These are phyloP conservation scores for Somion occarium DNA, from an alignment of 1,284 basidiomycete species.

Conservation along the genomic window DNA sequence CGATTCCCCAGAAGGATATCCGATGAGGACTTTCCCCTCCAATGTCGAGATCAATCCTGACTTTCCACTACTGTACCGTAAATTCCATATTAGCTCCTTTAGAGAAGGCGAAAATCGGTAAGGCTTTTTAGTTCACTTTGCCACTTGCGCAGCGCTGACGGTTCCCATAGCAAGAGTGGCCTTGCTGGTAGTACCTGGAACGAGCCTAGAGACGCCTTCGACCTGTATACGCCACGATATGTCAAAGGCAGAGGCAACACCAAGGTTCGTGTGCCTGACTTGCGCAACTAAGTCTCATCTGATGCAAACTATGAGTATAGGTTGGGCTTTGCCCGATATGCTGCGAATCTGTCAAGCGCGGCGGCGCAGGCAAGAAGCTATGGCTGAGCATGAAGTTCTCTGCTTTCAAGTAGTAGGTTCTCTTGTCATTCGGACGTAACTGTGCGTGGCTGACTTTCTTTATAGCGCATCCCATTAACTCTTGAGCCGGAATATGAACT, in stretches of 20 bases:
- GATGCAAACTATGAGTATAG: conserved; percentile 8
- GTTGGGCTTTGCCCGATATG: conserved; percentile 78
- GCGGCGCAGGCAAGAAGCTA: conserved; percentile 56
- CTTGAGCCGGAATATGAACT: background rate
- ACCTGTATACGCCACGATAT: conserved; percentile 77
- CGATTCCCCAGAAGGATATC: conserved; percentile 2
- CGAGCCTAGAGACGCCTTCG: conserved; percentile 46
- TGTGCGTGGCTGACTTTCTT: too few relatives aligned
- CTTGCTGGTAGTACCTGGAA: conserved; percentile 48
- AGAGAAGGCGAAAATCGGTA: conserved; percentile 30
- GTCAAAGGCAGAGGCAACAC: conserved; percentile 63
- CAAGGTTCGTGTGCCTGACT: conserved; percentile 36
- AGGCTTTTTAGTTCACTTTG: conserved; percentile 12
- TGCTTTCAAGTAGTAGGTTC: conserved; percentile 67
- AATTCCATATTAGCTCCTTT: conserved; percentile 58
- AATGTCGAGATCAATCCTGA: conserved; percentile 37
- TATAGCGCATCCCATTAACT: background rate
- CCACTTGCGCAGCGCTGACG: conserved; percentile 1
- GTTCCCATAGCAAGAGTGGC: background rate
- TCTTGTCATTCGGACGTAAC: too few relatives aligned
- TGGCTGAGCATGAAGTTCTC: conserved; percentile 80
- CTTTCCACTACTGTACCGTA: conserved; percentile 58
- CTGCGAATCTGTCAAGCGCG: conserved; percentile 52
- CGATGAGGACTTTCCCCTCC: conserved; percentile 45
- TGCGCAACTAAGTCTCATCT: background rate